Evolutionary conservation across 129 eudicot species (phyloP), one percentile per base, ranked within the genome.

Genomic region (Saussurea involucrata): DNA sequence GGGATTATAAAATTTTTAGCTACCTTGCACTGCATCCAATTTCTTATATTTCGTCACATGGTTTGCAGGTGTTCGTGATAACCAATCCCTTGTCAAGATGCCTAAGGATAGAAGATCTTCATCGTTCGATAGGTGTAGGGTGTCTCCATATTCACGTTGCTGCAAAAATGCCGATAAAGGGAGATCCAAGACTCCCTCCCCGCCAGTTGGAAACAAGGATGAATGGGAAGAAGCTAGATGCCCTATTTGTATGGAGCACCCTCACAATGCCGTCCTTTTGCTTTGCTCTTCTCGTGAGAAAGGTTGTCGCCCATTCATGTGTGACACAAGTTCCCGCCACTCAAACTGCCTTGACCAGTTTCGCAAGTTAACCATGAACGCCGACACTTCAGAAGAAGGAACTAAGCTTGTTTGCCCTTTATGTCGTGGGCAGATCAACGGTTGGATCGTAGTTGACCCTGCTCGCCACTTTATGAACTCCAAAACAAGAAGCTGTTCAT

Each of bases 251-350:
- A 81, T 87, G 82, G 96, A 90, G 31, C 90, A 85, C 64, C 90
- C 96, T 0, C 96, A 90, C 83, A 90, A 90, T 68, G 92, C 89
- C 33, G 92, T 87, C 10, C 83, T 90, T 28, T 76, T 90, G 40
- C 73, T 74, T 5, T 90, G 96, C 70, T 82, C 90, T 5, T 90
- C 96, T 28, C 79, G 33, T 37, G 85, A 81, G 2, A 90, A 87
- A 76, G 96, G 96, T n/a, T 90, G 96, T 21, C 96, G 86, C 15
- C 96, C 96, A 4, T 90, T 78, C 76, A 82, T 90, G 81, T 90
- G 96, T 42, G 89, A 84, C 85, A 90, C 96, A 42, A 90, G 90
- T 78, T 72, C 81, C 64, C 89, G 86, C 15, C 96, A 84, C 77
- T 90, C 96, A 5, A 88, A 90, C 31, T 90, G 96, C 70, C 79